Conservation (phyloP, 306 rosid genomes). For the Hippophae tibetana region DNA sequence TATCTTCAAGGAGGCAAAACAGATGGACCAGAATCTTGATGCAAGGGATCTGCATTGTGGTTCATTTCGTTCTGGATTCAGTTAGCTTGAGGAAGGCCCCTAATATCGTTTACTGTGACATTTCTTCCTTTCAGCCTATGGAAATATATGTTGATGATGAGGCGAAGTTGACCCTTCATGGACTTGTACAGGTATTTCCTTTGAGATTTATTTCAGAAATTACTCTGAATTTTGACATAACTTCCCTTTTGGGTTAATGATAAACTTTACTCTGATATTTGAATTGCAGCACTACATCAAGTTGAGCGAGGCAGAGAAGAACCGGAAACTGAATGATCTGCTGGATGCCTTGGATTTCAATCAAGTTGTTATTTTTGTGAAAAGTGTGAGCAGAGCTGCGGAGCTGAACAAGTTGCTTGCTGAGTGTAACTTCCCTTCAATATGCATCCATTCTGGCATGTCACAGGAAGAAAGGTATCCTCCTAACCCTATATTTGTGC, state of each 20-base stretch:
- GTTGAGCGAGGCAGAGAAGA: conserved; percentile 85
- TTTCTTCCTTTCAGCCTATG: conserved; percentile 99
- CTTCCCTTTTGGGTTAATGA: conserved; percentile 10
- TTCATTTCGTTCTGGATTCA: conserved; percentile 89
- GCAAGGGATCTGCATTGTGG: conserved; percentile 71
- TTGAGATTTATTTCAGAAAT: conserved; percentile 1
- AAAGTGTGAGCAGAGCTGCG: conserved; percentile 95
- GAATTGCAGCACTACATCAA: conserved; percentile 94
- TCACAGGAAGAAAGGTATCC: conserved; percentile 93
- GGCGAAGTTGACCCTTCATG: conserved; percentile 95
- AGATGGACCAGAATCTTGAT: conserved; percentile 60
- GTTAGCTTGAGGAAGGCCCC: conserved; percentile 80
- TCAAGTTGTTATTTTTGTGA: conserved; percentile 93
- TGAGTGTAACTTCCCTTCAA: conserved; percentile 96
- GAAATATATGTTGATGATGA: conserved; percentile 99
- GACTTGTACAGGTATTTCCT: conserved; percentile 78
- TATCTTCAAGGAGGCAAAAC: conserved; percentile 60
- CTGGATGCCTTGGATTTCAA: conserved; percentile 97
- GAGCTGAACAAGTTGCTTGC: conserved; percentile 92
- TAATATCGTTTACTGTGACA: conserved; percentile 80
- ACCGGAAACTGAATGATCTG: conserved; percentile 92
- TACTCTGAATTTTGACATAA: not conserved
- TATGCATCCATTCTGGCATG: conserved; percentile 99
- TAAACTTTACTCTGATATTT: not conserved
- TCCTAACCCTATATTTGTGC: not conserved